Base-by-base conservation (phyloP, 2,329 filamentous ascomycete genomes). In the Trichoderma sp. region DNA sequence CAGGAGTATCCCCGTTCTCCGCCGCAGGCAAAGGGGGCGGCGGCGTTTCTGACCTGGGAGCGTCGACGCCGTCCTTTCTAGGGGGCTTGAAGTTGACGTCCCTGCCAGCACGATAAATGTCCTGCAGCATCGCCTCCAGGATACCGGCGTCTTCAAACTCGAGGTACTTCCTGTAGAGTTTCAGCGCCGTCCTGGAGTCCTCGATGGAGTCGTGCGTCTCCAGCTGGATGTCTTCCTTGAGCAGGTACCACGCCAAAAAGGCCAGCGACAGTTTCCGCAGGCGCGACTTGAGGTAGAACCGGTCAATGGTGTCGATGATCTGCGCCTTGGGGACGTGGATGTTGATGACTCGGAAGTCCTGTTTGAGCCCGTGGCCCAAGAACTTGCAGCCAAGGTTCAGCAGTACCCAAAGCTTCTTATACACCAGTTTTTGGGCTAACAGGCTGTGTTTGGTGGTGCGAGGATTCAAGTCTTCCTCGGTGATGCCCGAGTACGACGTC, bases 311-410 rank as follows among this genome's bases (percentile, higher is more conserved):
- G 79, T 99, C 95, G 66, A 99, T 93, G 39, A 97, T 91, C 77
- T 99, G 95, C 4, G 87, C 80, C 76, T 90, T 92, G 1, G 96
- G 95, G 0, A 99, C 91, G 77, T 97, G 92, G 67, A 99, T 97
- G 78, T 99, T 99, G 80, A 97, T 97, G 67, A 97, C 97, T 64
- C 95, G 92, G 81, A 99, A 98, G 79, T 99, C 95, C 73, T 95
- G 94, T 72, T 92, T 92, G 50, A 99, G 84, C 4, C 94, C 94
- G 75, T 99, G 95, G 2, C 95, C 95, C 5, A 99, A 87, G 77
- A 99, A 99, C 70, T 92, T 88, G 80, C 93, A 97, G 57, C 95
- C 95, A 0, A 98, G 85, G 76, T 99, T 99, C 35, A 99, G 86
- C 19, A 99, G 85, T 17, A 98, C 87, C 96, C 96, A 99, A 34